Percentiles rank a stretch among this genome's conserved stretches.
phyloP scores from a whole-genome alignment of 2,329 filamentous ascomycete species.

The Sporothrix humicola region DNA sequence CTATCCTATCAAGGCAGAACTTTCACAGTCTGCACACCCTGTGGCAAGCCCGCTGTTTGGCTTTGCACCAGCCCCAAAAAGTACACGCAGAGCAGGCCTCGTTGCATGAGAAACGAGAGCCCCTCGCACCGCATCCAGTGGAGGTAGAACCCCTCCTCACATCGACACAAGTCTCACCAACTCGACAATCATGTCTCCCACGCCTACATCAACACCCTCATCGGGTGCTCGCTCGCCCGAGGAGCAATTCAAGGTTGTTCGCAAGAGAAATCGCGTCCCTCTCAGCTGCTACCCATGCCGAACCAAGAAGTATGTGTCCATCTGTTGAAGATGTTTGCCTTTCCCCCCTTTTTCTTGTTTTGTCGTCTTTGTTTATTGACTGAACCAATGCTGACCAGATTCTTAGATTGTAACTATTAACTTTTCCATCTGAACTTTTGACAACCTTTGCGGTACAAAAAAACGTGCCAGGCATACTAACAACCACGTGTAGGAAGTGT shows the following conservation, averaged over 20 bases:
- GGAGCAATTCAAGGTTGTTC: slow-evolving; percentile 82
- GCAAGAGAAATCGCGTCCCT: slow-evolving; percentile 89
- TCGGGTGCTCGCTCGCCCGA: slow-evolving; percentile 80
- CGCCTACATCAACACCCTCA: slow-evolving; percentile 78
- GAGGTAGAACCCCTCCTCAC: not conserved
- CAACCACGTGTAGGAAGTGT: slow-evolving; percentile 70
- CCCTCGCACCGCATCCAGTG: not conserved
- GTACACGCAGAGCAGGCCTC: not conserved
- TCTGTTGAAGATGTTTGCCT: slow-evolving; percentile 30
- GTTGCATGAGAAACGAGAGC: slow-evolving; percentile 17
- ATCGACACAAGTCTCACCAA: not conserved
- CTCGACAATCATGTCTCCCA: slow-evolving; percentile 66
- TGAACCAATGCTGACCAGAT: slow-evolving; percentile 30
- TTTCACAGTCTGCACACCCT: not conserved
- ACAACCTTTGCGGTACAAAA: not conserved
- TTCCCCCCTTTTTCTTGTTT: not conserved
- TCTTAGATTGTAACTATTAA: slow-evolving; percentile 35
- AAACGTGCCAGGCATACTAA: slow-evolving; percentile 17
- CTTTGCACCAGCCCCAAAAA: not conserved
- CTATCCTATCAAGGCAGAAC: not conserved
- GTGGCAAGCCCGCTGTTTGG: slow-evolving; percentile 3
- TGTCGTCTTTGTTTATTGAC: slow-evolving; percentile 15
- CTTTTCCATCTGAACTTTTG: not conserved
- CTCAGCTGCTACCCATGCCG: slow-evolving; percentile 91
- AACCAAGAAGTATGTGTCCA: slow-evolving; percentile 75